Percentiles rank a stretch among this genome's conserved stretches.
phyloP scores from a whole-genome alignment of 441 rosid species.

The Populus hybrid region DNA sequence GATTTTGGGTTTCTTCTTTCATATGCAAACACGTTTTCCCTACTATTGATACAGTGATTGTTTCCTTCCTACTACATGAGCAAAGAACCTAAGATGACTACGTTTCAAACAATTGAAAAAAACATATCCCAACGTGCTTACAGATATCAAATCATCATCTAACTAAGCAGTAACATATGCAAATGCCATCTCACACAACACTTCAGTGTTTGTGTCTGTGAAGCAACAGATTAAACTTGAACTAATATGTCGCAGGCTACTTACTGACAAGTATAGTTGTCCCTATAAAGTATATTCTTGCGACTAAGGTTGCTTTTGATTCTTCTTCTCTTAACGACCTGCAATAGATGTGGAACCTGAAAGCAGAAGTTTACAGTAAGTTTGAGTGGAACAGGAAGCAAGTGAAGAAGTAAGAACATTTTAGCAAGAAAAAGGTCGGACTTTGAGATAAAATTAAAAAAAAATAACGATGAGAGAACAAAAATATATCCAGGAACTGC shows the following conservation, averaged over 20 bases:
- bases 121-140: background rate
- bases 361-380: conserved; percentile 23
- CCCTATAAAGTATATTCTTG: conserved; percentile 67
- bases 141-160: conserved; percentile 1
- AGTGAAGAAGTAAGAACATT: conserved; percentile 2
- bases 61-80: background rate
- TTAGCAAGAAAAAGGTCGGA: background rate
- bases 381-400: conserved; percentile 4
- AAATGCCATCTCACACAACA: background rate
- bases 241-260: conserved; percentile 26
- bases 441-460: background rate
- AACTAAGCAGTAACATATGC: background rate
- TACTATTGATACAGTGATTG: no score
- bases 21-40: background rate
- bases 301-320: conserved; percentile 67
- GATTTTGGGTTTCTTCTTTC: background rate
- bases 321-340: conserved; percentile 86
- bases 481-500: background rate
- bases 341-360: conserved; percentile 88
- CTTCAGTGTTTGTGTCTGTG: background rate
- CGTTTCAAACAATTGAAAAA: background rate
- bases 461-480: background rate
- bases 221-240: background rate
- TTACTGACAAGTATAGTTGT: conserved; percentile 83
- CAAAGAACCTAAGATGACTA: conserved; percentile 7